A percentile compares a stretch with the other conserved stretches of the same genome.
These are phyloP conservation scores for Tylopilus sp. DNA, from an alignment of 1,284 basidiomycete species.

Conservation along the genomic window DNA sequence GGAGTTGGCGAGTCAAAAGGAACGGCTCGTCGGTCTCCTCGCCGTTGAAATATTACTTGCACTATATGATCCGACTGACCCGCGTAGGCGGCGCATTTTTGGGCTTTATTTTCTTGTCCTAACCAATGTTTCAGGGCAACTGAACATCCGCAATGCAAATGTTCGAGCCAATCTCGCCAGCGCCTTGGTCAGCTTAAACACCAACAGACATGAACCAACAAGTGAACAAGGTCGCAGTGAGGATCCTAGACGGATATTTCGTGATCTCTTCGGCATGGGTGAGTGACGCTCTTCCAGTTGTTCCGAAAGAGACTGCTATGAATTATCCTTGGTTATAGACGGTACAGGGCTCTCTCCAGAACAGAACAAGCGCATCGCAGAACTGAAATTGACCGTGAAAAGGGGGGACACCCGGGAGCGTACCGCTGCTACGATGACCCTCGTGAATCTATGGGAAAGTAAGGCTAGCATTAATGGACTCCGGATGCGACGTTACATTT, in stretches of 20 bases:
- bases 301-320: background rate
- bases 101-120: background rate
- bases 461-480: background rate
- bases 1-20: conserved; percentile 13
- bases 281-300: background rate
- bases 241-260: conserved; percentile 6
- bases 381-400: conserved; percentile 7
- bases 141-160: conserved; percentile 1
- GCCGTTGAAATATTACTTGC: conserved; percentile 21
- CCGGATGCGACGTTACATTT: background rate
- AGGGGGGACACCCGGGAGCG: conserved; percentile 12
- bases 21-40: conserved; percentile 18
- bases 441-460: conserved; percentile 6
- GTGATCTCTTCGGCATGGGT: conserved; percentile 23
- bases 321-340: conserved; percentile 6
- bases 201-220: background rate
- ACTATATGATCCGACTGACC: conserved; percentile 6
- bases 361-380: conserved; percentile 10
- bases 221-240: background rate
- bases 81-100: background rate
- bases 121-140: conserved; percentile 6
- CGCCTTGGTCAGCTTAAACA: conserved; percentile 10
- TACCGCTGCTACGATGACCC: conserved; percentile 21
- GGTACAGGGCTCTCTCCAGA: background rate
- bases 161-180: conserved; percentile 20